Percentiles rank a stretch among this genome's conserved stretches.
Conservation (phyloP, 2,329 filamentous ascomycete genomes). For the Fusarium verrucosum region DNA sequence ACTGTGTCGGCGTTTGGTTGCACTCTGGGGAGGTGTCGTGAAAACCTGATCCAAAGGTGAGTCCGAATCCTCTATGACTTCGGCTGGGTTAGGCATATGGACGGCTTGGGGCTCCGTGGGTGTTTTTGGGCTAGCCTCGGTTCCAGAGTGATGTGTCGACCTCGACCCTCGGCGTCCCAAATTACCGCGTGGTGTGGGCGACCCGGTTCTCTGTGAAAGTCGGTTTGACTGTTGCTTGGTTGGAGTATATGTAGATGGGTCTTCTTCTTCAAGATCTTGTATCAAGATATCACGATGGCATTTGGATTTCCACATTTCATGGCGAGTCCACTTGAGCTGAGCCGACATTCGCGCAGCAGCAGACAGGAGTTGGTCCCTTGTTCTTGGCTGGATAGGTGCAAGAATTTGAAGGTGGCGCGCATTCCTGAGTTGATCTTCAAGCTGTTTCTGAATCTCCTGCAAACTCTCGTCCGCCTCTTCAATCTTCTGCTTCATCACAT, state of each 20-base stretch:
- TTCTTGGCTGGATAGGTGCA: constrained; percentile 90
- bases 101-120: constrained; percentile 40
- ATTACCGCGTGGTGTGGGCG: constrained; percentile 41
- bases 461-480: constrained; percentile 84
- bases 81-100: constrained; percentile 31
- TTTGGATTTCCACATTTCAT: constrained; percentile 91
- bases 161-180: constrained; percentile 44
- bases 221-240: constrained; percentile 41
- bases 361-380: constrained; percentile 84
- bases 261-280: constrained; percentile 85
- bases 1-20: constrained; percentile 41
- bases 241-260: constrained; percentile 40
- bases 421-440: constrained; percentile 86
- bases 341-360: constrained; percentile 86
- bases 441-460: constrained; percentile 74
- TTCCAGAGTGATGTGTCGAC: constrained; percentile 38
- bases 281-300: constrained; percentile 90
- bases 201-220: constrained; percentile 39
- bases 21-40: constrained; percentile 47
- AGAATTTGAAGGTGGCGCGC: constrained; percentile 89
- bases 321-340: constrained; percentile 91
- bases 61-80: constrained; percentile 33
- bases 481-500: constrained; percentile 86
- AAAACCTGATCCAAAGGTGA: constrained; percentile 46
- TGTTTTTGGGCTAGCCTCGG: constrained; percentile 43